Base-by-base conservation (phyloP, 208 protist genomes). In the Wallacemonas sp. region DNA sequence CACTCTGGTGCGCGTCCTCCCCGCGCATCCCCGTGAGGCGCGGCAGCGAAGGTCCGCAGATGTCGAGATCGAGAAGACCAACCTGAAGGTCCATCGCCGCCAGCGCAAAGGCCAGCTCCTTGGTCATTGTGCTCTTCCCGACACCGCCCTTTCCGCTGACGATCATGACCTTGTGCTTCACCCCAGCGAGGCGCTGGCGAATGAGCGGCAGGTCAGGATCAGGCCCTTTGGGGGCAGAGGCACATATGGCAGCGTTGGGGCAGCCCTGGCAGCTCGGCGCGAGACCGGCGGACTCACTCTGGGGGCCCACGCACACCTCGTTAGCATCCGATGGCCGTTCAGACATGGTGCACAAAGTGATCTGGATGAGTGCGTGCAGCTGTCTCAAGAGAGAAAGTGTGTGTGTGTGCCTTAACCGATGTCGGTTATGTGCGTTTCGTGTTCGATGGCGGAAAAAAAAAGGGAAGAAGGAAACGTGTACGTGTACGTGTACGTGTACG, bases 41-140 rank as follows among this genome's bases (percentile, higher is more conserved):
- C 46, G 93, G 93, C 48, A 96, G 68, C 26, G 87, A 94, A 16
- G 99, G 99, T n/a, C 99, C 99, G 76, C 99, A 99, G 47, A 99
- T 98, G 84, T 99, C 99, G 17, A 99, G 67, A 76, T 99, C 99
- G 5, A 99, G 77, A 12, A 99, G 80, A n/a, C 98, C 99, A 6
- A 99, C 98, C 49, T 70, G 78, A n/a, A 95, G 43, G 9, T 87
- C 88, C 19, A 65, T 66, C 47, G 76, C 79, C 11, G 80, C 87
- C 29, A 97, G 71, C 17, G 81, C 73, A 43, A 98, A 90, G 24
- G 89, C 90, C 29, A 98, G 76, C 78, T 98, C 88, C 69, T 94
- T 95, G 2, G 92, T 95, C 47, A 98, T 66, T 39, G 94, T 98
- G 65, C 83, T 93, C 85, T 98, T 98, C n/a, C 96, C 94, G n/a